Conservation (phyloP, 1,284 basidiomycete genomes). For the Athelia sp. region DNA sequence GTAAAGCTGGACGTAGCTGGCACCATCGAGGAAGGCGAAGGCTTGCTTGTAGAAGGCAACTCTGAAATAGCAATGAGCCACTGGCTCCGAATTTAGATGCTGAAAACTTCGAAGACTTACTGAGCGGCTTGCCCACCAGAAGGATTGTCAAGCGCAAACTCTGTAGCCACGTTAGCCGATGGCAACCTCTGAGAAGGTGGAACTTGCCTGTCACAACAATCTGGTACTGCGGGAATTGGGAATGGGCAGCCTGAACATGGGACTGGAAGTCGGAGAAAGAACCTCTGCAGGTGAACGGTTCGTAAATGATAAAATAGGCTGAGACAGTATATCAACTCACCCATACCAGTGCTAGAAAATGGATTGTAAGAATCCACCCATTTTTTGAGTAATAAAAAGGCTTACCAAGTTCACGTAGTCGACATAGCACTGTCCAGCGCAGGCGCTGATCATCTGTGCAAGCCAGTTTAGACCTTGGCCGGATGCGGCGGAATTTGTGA, state of each 20-base stretch:
- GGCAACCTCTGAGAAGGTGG: neutral
- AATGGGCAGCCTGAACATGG: slow-evolving; percentile 4
- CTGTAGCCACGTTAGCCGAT: neutral
- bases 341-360: slow-evolving; percentile 6
- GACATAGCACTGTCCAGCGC: slow-evolving; percentile 14
- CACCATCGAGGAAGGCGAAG: neutral
- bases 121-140: neutral
- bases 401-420: slow-evolving; percentile 20
- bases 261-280: slow-evolving; percentile 4
- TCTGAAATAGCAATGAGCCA: no score
- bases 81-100: no score
- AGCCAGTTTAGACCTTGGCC: slow-evolving; percentile 30
- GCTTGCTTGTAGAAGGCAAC: slow-evolving; percentile 5
- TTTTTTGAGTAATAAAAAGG: neutral
- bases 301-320: no score
- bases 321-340: slow-evolving; percentile 1
- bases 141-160: neutral
- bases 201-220: neutral
- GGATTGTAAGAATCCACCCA: neutral
- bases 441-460: slow-evolving; percentile 23
- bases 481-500: slow-evolving; percentile 20
- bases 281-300: neutral
- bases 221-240: slow-evolving; percentile 1
- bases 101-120: no score
- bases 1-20: neutral